Evolutionary conservation across 306 rosid genomes (phyloP).

Genomic region (Dryas alaskensis): DNA sequence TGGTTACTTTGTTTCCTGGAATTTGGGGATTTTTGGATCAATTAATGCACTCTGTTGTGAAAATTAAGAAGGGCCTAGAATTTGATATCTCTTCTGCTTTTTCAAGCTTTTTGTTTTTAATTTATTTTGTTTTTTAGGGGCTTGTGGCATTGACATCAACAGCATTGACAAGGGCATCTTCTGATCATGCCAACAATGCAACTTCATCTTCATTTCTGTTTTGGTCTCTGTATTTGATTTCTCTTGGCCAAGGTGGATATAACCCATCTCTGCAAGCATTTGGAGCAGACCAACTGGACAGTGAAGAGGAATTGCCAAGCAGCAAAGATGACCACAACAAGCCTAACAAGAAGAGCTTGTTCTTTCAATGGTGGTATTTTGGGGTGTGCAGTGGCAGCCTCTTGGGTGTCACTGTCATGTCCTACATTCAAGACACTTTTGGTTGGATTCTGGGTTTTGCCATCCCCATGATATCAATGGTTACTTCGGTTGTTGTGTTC

Average conservation of each 20-base stretch:
- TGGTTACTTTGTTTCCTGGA: conserved; percentile 4
- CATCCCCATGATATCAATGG: conserved; percentile 74
- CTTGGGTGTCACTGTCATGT: conserved; percentile 81
- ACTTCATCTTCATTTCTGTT: conserved; percentile 60
- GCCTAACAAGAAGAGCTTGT: conserved; percentile 45
- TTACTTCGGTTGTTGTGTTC: conserved; percentile 51
- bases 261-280: conserved; percentile 94
- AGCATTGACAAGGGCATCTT: conserved; percentile 53
- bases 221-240: conserved; percentile 69
- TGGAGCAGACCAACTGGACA: conserved; percentile 83
- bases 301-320: conserved; percentile 62
- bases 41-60: too few species aligned
- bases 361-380: conserved; percentile 90
- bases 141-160: conserved; percentile 80
- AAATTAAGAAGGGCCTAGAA: too few species aligned
- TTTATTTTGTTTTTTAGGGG: conserved; percentile 48
- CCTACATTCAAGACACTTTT: conserved; percentile 84
- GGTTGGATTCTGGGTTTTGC: conserved; percentile 93
- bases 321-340: conserved; percentile 47
- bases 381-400: conserved; percentile 84
- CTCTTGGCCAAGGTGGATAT: conserved; percentile 87
- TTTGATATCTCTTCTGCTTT: too few species aligned
- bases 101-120: too few species aligned
- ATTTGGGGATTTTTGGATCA: too few species aligned
- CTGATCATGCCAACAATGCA: conserved; percentile 43